Base-by-base conservation (phyloP, 257 asterid genomes). In the Apocynum venetum region DNA sequence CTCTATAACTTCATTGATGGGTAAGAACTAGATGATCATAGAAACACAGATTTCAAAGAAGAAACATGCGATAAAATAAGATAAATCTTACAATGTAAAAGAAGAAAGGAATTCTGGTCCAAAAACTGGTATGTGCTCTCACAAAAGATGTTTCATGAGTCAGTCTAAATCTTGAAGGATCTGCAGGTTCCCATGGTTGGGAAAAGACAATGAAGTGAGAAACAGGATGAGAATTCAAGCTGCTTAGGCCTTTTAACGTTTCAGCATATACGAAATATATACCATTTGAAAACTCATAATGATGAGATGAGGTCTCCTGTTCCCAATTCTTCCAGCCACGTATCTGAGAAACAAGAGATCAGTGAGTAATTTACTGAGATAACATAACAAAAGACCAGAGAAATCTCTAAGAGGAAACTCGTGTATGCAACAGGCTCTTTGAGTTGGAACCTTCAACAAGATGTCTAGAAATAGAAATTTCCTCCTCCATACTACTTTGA, bases 261-360 rank as follows among this genome's bases (percentile, higher is more conserved):
- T 61, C 52, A 12, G 72, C 17, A 63, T 38, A 70, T 48, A 67
- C 43, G 65, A 53, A 59, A 25, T 36, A 55, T 41, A 76, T 87
- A 93, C 99, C 99, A 82, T 90, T 91, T 44, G 94, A 80, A 80
- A 91, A 90, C 87, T 95, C 98, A 57, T 91, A 95, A 76, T 79
- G 80, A 73, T 88, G 93, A 76, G 97, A 80, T 47, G 89, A 80
- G 65, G 97, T 91, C 85, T 93, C 98, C 85, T 81, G 84, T 81
- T 96, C 99, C 99, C 98, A 96, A 46, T 87, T 89, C 82, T 96
- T 96, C 98, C 98, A 96, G 47, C 97, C 89, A 68, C 96, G 97
- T 74, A 85, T 91, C 99, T 96, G 85, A 88, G 72, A 84, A 67
- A 59, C 76, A 81, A 48, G 74, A 80, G 76, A 79, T 77, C 36